Base-by-base conservation (phyloP, 2,329 filamentous ascomycete species). In the Fusarium napiforme region DNA sequence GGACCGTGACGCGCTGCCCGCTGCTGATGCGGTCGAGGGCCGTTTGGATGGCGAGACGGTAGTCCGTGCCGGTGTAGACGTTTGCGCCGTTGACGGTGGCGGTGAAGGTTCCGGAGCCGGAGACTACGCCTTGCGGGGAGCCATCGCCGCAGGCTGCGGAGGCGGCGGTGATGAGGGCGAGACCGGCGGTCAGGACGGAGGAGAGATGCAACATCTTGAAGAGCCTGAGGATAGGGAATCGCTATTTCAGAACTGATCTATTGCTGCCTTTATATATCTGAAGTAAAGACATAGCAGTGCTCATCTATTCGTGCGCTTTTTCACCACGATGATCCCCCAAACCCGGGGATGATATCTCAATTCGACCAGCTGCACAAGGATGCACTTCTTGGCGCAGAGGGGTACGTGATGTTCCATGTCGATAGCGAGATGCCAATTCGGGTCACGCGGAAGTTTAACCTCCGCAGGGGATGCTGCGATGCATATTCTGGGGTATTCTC, bases 41-140 rank as follows among this genome's bases (percentile, higher is more conserved):
- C 0, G 86, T 81, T 58, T 89, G 87, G 64, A 90, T 88, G 4
- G 88, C 88, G 4, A 83, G 82, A 18, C 81, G 83, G 78, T 90
- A 90, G 81, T 89, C 84, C 21, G 83, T 82, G 34, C 88, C 88
- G 0, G 84, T 80, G 80, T 90, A 90, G 19, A 89, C 82, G 12
- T 77, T 82, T 50, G 67, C 82, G 4, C 81, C 83, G 60, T 87
- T 86, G 34, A 78, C 81, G 16, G 77, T 84, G 14, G 87, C 85
- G 2, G 80, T 84, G 78, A 84, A 88, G 9, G 83, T 83, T 34
- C 82, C 83, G 5, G 84, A 85, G 71, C 85, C 86, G 4, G 86
- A 86, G 16, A 88, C 86, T 16, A 69, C 81, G 21, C 84, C 85
- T 64, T 86, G 75, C 0, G 86, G 85, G 2, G 81, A 82, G 59